Evolutionary conservation across 2,329 filamentous ascomycete genomes (phyloP).

Genomic region (Pseudopithomyces chartarum): DNA sequence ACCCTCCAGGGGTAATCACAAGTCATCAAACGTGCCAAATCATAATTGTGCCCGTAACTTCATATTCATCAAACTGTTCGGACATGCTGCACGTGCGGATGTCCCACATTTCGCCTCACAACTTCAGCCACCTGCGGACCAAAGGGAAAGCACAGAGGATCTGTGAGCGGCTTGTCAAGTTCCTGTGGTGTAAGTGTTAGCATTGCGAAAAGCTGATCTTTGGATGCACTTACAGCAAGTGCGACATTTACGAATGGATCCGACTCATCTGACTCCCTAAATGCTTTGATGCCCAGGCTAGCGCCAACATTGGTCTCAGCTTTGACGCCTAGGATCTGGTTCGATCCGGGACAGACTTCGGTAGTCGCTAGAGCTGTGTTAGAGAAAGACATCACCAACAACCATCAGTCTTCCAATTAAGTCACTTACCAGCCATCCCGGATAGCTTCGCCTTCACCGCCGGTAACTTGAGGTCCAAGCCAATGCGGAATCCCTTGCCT

Average conservation of each 20-base stretch:
- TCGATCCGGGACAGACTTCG: conserved; percentile 17
- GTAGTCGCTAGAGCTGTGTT: conserved; percentile 11
- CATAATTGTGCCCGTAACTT: too few species aligned
- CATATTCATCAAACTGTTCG: too few species aligned
- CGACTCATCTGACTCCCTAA: conserved; percentile 9
- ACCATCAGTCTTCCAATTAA: too few species aligned
- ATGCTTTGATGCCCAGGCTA: conserved; percentile 16
- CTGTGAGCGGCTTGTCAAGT: conserved; percentile 17
- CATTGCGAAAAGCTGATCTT: not conserved
- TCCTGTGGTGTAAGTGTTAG: not conserved
- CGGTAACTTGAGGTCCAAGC: conserved; percentile 20
- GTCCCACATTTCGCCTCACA: not conserved
- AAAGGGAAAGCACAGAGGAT: conserved; percentile 17
- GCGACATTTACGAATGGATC: conserved; percentile 20
- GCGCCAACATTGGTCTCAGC: conserved; percentile 13
- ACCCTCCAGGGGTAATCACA: too few species aligned
- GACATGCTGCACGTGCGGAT: not conserved
- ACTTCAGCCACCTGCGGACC: conserved; percentile 6
- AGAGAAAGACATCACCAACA: too few species aligned
- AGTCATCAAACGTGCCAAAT: too few species aligned
- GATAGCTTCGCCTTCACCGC: conserved; percentile 18
- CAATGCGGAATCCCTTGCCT: conserved; percentile 19
- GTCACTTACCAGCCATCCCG: conserved; percentile 17
- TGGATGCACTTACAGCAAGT: conserved; percentile 17
- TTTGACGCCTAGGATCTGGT: conserved; percentile 16